phyloP scores from a whole-genome alignment of 2,329 filamentous ascomycete genomes.

The Xylariaceae sp. region DNA sequence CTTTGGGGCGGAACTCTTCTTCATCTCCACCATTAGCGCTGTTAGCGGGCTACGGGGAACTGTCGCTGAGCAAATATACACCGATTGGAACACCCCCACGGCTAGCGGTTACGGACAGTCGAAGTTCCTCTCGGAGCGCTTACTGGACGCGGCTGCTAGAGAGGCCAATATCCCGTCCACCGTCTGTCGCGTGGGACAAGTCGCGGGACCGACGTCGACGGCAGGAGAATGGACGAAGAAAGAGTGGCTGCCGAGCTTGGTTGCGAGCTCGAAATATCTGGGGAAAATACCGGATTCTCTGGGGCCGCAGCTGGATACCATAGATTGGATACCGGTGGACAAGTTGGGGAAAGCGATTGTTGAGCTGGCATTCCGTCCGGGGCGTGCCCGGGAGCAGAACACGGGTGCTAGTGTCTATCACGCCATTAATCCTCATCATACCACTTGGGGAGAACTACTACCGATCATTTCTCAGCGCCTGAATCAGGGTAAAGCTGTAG shows the following conservation, averaged over 20 bases:
- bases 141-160: slow-evolving; percentile 20
- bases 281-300: slow-evolving; percentile 23
- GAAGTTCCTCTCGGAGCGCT: slow-evolving; percentile 25
- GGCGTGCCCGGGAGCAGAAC: background rate
- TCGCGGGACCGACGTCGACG: slow-evolving; percentile 20
- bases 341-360: slow-evolving; percentile 15
- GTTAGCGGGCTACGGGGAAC: slow-evolving; percentile 6
- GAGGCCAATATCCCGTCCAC: slow-evolving; percentile 15
- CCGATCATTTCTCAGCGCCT: slow-evolving; percentile 9
- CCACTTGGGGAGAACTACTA: slow-evolving; percentile 17
- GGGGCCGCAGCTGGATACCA: slow-evolving; percentile 6
- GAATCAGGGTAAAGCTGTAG: background rate
- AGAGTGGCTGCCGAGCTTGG: slow-evolving; percentile 28
- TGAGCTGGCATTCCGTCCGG: slow-evolving; percentile 15
- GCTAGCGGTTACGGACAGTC: slow-evolving; percentile 21
- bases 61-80: slow-evolving; percentile 14
- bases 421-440: slow-evolving; percentile 17
- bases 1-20: slow-evolving; percentile 21
- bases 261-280: slow-evolving; percentile 24
- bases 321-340: slow-evolving; percentile 25
- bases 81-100: slow-evolving; percentile 15
- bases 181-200: slow-evolving; percentile 23
- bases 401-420: slow-evolving; percentile 21
- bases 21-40: slow-evolving; percentile 22
- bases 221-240: slow-evolving; percentile 20